Evolutionary conservation across 805 yeast genomes (phyloP).

Genomic region (Blastobotrys peoriensis): DNA sequence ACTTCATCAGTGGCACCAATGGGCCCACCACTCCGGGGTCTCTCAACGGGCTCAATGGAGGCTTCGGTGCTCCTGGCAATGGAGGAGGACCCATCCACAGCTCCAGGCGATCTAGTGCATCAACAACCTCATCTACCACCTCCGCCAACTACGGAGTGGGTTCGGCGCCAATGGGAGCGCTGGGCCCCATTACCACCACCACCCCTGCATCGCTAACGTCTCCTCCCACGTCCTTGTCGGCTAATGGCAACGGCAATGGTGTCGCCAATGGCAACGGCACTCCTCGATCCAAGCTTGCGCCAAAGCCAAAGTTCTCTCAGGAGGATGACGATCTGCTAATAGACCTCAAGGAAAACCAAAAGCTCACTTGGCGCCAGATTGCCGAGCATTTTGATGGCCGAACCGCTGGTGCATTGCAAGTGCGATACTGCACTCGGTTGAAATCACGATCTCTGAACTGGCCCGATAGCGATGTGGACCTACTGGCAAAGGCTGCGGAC

Average conservation of each 20-base stretch:
- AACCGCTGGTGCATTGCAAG: conserved; percentile 80
- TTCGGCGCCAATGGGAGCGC: background rate
- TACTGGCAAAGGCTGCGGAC: conserved; percentile 15
- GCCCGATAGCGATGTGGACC: conserved; percentile 17
- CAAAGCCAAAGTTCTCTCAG: conserved; percentile 23
- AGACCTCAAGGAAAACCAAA: conserved; percentile 59
- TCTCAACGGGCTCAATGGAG: background rate
- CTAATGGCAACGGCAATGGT: background rate
- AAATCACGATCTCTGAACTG: conserved; percentile 17
- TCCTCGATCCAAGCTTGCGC: conserved; percentile 1
- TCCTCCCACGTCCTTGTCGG: background rate
- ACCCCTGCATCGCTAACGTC: conserved; percentile 4
- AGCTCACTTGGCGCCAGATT: conserved; percentile 78
- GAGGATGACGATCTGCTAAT: conserved; percentile 26
- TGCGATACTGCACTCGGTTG: conserved; percentile 31
- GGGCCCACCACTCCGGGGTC: background rate
- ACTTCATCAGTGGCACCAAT: background rate
- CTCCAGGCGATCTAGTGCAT: background rate
- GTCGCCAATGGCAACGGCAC: too few species aligned
- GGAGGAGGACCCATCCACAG: background rate
- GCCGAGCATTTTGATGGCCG: conserved; percentile 66
- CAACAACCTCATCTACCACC: background rate
- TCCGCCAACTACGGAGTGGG: background rate
- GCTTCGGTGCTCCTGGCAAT: background rate
- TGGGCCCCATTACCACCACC: conserved; percentile 5